Base-by-base conservation (phyloP, 805 yeast species). In the Ogataea parapolymorpha region DNA sequence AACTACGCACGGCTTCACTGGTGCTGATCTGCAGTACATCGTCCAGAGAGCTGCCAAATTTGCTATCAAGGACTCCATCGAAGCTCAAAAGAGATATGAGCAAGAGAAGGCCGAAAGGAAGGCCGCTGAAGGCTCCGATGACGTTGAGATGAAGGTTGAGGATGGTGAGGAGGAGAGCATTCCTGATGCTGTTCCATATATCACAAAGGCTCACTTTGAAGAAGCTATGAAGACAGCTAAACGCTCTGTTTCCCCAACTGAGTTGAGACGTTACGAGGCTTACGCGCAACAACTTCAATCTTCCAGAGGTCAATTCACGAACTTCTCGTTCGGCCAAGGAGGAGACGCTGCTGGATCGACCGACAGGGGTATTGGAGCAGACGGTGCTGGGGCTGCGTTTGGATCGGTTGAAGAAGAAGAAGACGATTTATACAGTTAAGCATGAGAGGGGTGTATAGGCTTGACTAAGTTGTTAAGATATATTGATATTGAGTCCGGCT, bases 161-260 rank as follows among this genome's bases (percentile, higher is more conserved):
- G 79, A 41, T 32, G 44, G 41, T 8, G 48, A 67, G 33, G 83
- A 75, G 44, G 87, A 76, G 46, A 87, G 79, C 65, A 86, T 79
- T 56, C 89, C 81, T 61, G 99, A 93, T 64, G 88, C 95, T 23
- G 99, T 93, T 54, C 99, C 99, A 59, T 93, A 67, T 66, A 91
- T 93, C 58, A 86, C 96, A 23, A 85, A 84, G 62, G 83, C 82
- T 38, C 99, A 93, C 66, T 89, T 93, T 58, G 96, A 93, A 68
- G 98, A 93, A 74, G 99, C 99, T 34, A 93, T 93, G 99, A 90
- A 91, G 81, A 89, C 98, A 1, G 99, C 99, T 39, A 85, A 89
- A 68, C 85, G 98, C 58, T 90, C 97, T 42, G 99, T 93, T 35
- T 82, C 95, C 29, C 98, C 95, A 61, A 86, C 96, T 27, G 99